Conservation (phyloP, 2,329 filamentous ascomycete species). For the Colletotrichum chlorophyti region DNA sequence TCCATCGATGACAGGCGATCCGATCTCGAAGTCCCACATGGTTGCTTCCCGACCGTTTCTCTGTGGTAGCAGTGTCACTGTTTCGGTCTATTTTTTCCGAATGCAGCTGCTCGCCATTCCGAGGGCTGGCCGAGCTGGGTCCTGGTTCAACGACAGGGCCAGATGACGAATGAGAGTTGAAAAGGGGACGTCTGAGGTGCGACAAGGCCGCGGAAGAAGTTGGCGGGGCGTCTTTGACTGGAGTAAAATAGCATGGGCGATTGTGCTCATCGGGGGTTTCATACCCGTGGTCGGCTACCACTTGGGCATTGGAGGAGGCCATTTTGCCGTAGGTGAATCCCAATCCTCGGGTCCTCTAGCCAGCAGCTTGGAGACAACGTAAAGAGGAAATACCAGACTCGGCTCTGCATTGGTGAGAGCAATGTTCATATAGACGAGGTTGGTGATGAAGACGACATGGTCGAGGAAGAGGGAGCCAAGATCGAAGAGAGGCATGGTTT, state of each 20-base stretch:
- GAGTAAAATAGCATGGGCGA: constrained; percentile 36
- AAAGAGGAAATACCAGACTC: constrained; percentile 52
- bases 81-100: constrained; percentile 38
- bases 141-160: constrained; percentile 4
- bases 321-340: constrained; percentile 44
- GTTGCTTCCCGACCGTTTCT: constrained; percentile 23
- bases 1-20: constrained; percentile 69
- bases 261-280: constrained; percentile 46
- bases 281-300: constrained; percentile 42
- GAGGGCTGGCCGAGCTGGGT: constrained; percentile 1
- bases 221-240: constrained; percentile 11
- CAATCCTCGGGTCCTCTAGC: constrained; percentile 55
- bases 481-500: constrained; percentile 59
- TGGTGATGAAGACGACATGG: constrained; percentile 60
- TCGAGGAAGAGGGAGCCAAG: constrained; percentile 58
- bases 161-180: constrained; percentile 21
- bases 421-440: constrained; percentile 59
- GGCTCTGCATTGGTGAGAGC: constrained; percentile 57
- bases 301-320: constrained; percentile 40
- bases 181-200: constrained; percentile 17
- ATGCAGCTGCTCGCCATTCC: constrained; percentile 25
- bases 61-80: constrained; percentile 41
- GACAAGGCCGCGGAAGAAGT: constrained; percentile 2
- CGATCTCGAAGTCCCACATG: constrained; percentile 55
- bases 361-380: constrained; percentile 56